Percentiles rank a stretch among this genome's conserved stretches.
Conservation (phyloP, 2,329 filamentous ascomycete genomes). For the Davidsoniella virescens region DNA sequence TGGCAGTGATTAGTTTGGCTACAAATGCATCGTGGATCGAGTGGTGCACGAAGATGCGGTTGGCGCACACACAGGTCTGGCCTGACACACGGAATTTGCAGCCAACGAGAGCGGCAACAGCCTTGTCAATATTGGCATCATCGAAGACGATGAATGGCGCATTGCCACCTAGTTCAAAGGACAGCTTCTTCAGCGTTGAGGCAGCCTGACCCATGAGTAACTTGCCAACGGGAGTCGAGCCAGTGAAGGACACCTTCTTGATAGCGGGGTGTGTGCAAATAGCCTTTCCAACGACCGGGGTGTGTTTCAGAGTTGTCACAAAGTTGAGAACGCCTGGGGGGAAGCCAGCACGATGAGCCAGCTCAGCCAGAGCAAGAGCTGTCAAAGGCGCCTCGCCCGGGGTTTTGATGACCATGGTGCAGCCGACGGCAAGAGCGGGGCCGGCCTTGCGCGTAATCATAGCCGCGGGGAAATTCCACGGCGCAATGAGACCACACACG, state of each 20-base stretch:
- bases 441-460: constrained; percentile 34
- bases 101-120: constrained; percentile 47
- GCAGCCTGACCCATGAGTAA: constrained; percentile 53
- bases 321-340: constrained; percentile 80
- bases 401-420: constrained; percentile 70
- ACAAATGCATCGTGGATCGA: constrained; percentile 43
- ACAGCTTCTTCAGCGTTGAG: constrained; percentile 55
- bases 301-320: constrained; percentile 62
- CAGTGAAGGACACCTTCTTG: constrained; percentile 60
- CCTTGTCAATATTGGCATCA: constrained; percentile 51
- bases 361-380: constrained; percentile 66
- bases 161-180: constrained; percentile 59
- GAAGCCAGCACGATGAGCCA: constrained; percentile 69
- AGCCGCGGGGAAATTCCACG: constrained; percentile 42
- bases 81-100: constrained; percentile 59
- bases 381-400: constrained; percentile 83
- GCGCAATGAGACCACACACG: constrained; percentile 22
- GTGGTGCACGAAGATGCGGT: constrained; percentile 43
- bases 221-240: constrained; percentile 31
- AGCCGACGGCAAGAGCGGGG: constrained; percentile 50
- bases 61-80: constrained; percentile 54
- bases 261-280: constrained; percentile 25
- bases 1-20: constrained; percentile 31
- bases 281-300: constrained; percentile 54
- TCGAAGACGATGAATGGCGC: constrained; percentile 65